Percentiles rank a stretch among this genome's conserved stretches.
Evolutionary conservation across 2,329 filamentous ascomycete species (phyloP).

Genomic region (Alternaria triticina): DNA sequence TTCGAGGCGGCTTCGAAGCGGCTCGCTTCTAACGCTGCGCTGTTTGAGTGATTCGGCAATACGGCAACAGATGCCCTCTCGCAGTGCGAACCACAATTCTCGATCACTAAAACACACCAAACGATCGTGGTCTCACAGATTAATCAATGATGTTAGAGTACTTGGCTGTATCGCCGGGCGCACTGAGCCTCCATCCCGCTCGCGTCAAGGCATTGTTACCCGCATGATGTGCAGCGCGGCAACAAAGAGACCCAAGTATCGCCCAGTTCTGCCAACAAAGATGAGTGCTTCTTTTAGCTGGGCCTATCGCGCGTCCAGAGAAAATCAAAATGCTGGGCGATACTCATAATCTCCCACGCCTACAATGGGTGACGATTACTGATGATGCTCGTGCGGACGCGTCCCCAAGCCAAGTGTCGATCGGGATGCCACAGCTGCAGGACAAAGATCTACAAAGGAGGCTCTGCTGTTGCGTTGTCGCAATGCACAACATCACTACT

Average conservation of each 20-base stretch:
- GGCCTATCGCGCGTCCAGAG: neutral
- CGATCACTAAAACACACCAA: neutral
- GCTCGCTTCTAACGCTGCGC: neutral
- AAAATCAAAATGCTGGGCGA: neutral
- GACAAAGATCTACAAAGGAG: neutral
- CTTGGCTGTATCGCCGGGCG: neutral
- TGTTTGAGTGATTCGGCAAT: neutral
- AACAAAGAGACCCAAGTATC: neutral
- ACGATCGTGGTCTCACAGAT: neutral
- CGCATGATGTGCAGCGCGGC: neutral
- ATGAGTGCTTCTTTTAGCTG: neutral
- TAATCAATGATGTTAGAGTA: neutral
- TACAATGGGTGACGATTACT: neutral
- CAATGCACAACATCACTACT: conserved; percentile 1
- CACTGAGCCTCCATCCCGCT: neutral
- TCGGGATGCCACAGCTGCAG: neutral
- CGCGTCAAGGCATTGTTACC: neutral
- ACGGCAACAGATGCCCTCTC: neutral
- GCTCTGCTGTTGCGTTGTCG: neutral
- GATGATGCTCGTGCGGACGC: neutral
- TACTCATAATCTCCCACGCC: neutral
- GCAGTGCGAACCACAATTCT: neutral
- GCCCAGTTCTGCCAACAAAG: neutral
- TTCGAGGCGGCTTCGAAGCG: neutral
- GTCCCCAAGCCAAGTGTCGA: conserved; percentile 1